These are phyloP conservation scores for Nowakowskiella sp. DNA, from an alignment of 192 early-diverging fungal genomes.

Conservation along the genomic window DNA sequence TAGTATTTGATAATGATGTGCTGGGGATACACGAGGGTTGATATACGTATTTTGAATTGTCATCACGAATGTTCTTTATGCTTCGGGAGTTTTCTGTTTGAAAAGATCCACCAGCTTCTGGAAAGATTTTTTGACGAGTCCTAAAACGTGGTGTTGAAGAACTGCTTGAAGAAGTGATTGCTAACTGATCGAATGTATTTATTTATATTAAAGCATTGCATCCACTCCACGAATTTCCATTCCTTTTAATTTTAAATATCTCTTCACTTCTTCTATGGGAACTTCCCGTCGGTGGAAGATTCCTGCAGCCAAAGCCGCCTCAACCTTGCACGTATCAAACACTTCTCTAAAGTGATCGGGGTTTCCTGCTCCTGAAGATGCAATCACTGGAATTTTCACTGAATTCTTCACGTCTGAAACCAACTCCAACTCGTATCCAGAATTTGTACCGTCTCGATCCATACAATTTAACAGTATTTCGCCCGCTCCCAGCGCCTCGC, in stretches of 20 bases:
- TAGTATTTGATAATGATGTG: too few species aligned
- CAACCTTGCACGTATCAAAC: conserved; percentile 75
- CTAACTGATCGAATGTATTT: too few species aligned
- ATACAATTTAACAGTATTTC: conserved; percentile 98
- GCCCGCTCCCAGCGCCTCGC: conserved; percentile 86
- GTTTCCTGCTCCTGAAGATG: conserved; percentile 85
- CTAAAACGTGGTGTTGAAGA: too few species aligned
- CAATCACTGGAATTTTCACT: conserved; percentile 94
- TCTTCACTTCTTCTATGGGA: conserved; percentile 79
- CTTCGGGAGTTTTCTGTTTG: too few species aligned
- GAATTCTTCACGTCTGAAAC: conserved; percentile 68
- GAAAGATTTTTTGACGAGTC: too few species aligned
- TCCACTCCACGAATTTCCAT: conserved; percentile 46
- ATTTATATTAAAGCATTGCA: too few species aligned
- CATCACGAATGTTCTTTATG: too few species aligned
- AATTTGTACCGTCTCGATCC: conserved; percentile 97
- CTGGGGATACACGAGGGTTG: too few species aligned
- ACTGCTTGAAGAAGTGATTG: too few species aligned
- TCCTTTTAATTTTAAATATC: conserved; percentile 42
- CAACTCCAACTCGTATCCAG: conserved; percentile 88
- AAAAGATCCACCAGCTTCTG: too few species aligned
- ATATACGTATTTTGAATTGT: too few species aligned
- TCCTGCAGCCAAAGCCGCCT: conserved; percentile 95
- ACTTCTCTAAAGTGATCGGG: conserved; percentile 83
- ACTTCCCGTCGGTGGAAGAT: conserved; percentile 97